Conservation (phyloP, 306 rosid species). For the Luffa acutangula region DNA sequence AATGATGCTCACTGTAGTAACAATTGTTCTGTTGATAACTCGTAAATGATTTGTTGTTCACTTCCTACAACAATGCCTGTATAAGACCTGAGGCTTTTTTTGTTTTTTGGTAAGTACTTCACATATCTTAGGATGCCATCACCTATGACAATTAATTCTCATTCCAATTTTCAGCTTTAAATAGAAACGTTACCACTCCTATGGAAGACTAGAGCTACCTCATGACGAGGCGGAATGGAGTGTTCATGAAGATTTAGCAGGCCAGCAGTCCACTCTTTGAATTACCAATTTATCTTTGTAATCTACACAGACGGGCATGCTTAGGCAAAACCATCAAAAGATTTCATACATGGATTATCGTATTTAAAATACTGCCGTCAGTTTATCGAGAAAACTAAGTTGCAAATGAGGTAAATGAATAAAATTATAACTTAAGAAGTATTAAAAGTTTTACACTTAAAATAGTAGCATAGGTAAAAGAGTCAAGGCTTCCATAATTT, state of each 20-base stretch:
- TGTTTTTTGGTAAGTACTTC: not conserved
- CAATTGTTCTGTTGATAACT: not conserved
- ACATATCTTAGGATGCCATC: not conserved
- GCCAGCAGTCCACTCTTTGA: not conserved
- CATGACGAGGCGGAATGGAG: not conserved
- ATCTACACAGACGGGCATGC: not conserved
- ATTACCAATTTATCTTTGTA: not conserved
- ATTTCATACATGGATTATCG: not conserved
- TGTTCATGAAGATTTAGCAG: not conserved
- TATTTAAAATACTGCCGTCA: not conserved
- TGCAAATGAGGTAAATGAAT: not conserved
- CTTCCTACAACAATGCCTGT: not conserved
- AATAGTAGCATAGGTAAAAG: not conserved
- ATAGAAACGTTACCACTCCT: not conserved
- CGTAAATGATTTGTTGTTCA: not conserved
- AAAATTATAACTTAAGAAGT: not conserved
- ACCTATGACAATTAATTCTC: not conserved
- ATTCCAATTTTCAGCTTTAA: not conserved
- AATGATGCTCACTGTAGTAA: not conserved
- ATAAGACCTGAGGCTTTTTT: not conserved
- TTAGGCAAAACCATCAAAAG: not conserved
- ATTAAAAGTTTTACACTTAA: not conserved
- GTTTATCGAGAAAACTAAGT: not conserved
- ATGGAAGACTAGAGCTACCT: not conserved
- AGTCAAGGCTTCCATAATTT: slow-evolving; percentile 89